phyloP scores from a whole-genome alignment of 805 yeast genomes.

The Zygotorulaspora sp. region DNA sequence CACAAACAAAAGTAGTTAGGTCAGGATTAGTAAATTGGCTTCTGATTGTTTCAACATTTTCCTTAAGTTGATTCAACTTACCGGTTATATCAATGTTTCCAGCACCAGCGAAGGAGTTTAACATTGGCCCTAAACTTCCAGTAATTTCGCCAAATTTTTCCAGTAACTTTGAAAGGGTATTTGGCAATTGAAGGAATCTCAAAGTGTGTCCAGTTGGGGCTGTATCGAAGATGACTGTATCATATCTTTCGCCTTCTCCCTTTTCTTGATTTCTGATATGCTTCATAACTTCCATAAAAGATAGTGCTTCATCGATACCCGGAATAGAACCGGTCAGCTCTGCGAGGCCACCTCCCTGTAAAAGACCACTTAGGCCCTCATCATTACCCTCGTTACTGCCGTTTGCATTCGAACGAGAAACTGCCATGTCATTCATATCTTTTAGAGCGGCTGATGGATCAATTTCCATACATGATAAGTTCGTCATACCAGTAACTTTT shows the following conservation, averaged over 20 bases:
- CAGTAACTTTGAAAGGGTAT: constrained; percentile 81
- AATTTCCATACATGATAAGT: constrained; percentile 96
- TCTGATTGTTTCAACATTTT: constrained; percentile 80
- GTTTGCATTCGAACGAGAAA: constrained; percentile 35
- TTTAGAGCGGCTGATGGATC: constrained; percentile 93
- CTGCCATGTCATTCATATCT: constrained; percentile 62
- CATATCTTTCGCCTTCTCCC: constrained; percentile 48
- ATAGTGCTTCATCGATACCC: constrained; percentile 96
- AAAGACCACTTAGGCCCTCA: constrained; percentile 31
- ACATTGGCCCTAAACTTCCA: constrained; percentile 85
- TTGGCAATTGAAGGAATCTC: constrained; percentile 90
- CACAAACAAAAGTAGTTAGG: constrained; percentile 91
- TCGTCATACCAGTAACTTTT: constrained; percentile 80
- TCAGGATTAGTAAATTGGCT: constrained; percentile 95
- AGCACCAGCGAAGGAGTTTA: constrained; percentile 71
- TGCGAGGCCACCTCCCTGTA: constrained; percentile 43
- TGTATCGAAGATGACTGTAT: constrained; percentile 95
- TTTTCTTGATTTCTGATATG: constrained; percentile 77
- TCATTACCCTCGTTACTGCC: constrained; percentile 43
- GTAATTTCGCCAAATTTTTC: constrained; percentile 84
- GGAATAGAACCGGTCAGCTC: constrained; percentile 95
- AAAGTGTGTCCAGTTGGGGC: constrained; percentile 99
- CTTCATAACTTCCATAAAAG: constrained; percentile 96
- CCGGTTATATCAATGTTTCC: constrained; percentile 54
- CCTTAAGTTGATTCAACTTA: constrained; percentile 66